Evolutionary conservation across 1,284 basidiomycete species (phyloP), one percentile per base, ranked within the genome.

Genomic region (Thecaphora thlaspeos): DNA sequence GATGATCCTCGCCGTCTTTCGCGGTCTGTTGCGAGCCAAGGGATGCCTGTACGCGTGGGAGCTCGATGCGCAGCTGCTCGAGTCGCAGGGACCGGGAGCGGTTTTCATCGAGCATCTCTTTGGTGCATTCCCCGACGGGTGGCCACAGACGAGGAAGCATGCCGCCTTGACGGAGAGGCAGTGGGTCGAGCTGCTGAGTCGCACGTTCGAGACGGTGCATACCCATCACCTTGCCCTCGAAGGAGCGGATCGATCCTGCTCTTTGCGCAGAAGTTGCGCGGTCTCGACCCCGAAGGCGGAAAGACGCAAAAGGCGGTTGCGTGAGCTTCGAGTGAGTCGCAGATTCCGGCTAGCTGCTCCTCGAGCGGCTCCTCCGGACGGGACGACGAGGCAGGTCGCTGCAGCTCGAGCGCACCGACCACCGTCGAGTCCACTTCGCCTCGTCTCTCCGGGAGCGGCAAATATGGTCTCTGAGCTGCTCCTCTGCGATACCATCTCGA

Each of bases 31-130:
- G 17, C 37, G 37, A 4, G 7, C 37, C 37, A 21, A 21, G 5
- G 37, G 37, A 8, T 38, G 17, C 17, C 37, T 38, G 17, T 38
- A 38, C 37, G 37, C 37, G 15, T 38, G 37, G 37, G 37, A 38
- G 37, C 37, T 38, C 37, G 37, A 38, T 15, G 37, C 37, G 15
- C 37, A 38, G 37, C 37, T 38, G 15, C 37, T 38, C 37, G 37
- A 38, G 19, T n/a, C 17, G 37, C 37, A 38, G 37, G 37, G 37
- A 21, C 37, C 37, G 15, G 37, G 37, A 5, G 37, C 37, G 7
- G 17, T 38, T 15, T 38, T 38, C 37, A 38, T 38, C 37, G 37
- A 38, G 37, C 37, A 38, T 15, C 37, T 38, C 7, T 38, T 38
- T 21, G 37, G 37, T 8, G 37, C 37, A 8, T 38, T 38, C 37